Conservation (phyloP, 2,329 filamentous ascomycete species). For the Chaetomium globosum region DNA sequence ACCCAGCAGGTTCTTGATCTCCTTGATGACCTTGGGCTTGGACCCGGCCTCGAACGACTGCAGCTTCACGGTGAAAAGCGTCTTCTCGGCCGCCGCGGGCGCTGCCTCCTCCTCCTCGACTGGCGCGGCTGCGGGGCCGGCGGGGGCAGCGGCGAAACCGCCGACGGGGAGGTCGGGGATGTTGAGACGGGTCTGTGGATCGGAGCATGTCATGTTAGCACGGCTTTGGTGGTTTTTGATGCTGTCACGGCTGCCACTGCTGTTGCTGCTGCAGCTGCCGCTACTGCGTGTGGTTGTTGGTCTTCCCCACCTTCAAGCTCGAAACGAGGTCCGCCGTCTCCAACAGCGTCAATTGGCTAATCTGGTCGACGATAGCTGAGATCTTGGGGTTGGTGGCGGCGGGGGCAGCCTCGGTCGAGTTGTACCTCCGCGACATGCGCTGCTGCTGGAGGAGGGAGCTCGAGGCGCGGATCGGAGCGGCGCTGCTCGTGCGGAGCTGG, state of each 20-base stretch:
- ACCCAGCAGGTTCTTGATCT: slow-evolving; percentile 94
- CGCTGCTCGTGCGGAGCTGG: slow-evolving; percentile 56
- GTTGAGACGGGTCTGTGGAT: slow-evolving; percentile 78
- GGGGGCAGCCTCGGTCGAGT: slow-evolving; percentile 76
- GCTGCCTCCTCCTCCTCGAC: slow-evolving; percentile 85
- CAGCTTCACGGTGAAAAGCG: slow-evolving; percentile 94
- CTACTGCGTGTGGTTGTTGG: neutral
- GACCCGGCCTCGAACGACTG: slow-evolving; percentile 81
- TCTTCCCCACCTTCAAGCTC: slow-evolving; percentile 76
- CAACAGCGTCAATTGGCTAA: slow-evolving; percentile 94
- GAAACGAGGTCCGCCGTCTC: slow-evolving; percentile 97
- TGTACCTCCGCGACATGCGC: slow-evolving; percentile 73
- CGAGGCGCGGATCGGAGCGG: slow-evolving; percentile 47
- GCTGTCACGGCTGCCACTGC: too few species aligned
- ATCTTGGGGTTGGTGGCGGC: slow-evolving; percentile 83
- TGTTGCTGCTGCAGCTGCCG: too few species aligned
- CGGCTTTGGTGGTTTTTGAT: neutral
- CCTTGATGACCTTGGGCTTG: slow-evolving; percentile 99
- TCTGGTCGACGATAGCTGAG: slow-evolving; percentile 91
- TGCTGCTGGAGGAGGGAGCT: slow-evolving; percentile 49
- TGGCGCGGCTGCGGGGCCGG: slow-evolving; percentile 53
- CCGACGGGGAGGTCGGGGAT: slow-evolving; percentile 97
- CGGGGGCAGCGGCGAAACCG: slow-evolving; percentile 74
- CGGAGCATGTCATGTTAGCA: slow-evolving; percentile 2
- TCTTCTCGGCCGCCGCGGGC: slow-evolving; percentile 89